Base-by-base conservation (phyloP, 2,329 filamentous ascomycete species). In the Fusarium devonianum region DNA sequence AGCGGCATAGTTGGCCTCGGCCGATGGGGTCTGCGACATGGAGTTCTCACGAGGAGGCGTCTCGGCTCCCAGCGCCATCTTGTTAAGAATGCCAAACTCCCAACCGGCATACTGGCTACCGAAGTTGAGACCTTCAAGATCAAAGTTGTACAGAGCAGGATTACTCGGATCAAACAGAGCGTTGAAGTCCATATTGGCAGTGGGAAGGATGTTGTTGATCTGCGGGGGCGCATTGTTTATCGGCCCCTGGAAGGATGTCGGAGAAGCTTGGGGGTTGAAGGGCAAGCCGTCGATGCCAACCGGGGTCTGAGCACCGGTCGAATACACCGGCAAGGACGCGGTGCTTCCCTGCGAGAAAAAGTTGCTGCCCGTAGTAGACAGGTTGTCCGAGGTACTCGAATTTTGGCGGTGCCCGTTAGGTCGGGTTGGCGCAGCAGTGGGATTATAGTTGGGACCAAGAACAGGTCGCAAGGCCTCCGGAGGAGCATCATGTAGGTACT, bases 401-500 rank as follows among this genome's bases (percentile, higher is more conserved):
- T 73, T 71, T 39, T 81, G 77, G 12, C 78, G 76, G 23, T 75
- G 75, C 53, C 70, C 75, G 64, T 77, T 78, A 16, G 74, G 67
- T 29, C 75, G 69, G 61, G 74, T 73, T 4, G 75, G 73, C 67
- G 76, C 70, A 63, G 73, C 74, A 71, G 71, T 78, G 67, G 81
- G 82, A 66, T 88, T 90, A 65, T 84, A 88, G 55, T 81, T 85
- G 21, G 86, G 84, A 5, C 87, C 86, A 36, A 94, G 81, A 30
- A 94, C 91, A n/a, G 92, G 90, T 68, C 93, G 83, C 55, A 97
- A 79, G 34, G 92, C 92, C 70, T 95, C 92, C 41, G 91, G 85
- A 25, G 93, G 92, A 18, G 93, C 92, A 79, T 97, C 94, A 68
- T 97, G 92, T 47, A 99, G 88, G 72, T 99, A 99, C 73, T 99